Percentiles rank a stretch among this genome's conserved stretches.
phyloP scores from a whole-genome alignment of 192 early-diverging fungal genomes.

The Coemansia erecta region DNA sequence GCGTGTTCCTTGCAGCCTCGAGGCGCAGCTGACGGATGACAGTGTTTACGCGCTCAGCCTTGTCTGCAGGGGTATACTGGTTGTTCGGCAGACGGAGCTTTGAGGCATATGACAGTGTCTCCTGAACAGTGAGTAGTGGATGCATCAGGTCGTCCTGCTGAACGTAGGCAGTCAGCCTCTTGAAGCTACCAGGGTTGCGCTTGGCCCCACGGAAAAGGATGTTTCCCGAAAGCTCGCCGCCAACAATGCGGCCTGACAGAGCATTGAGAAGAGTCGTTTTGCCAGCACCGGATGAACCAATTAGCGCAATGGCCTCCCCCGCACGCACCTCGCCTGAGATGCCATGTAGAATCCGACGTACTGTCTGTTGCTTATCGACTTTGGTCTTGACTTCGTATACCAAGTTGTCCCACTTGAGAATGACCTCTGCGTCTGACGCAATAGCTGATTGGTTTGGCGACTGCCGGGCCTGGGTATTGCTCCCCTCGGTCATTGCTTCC shows the following conservation, averaged over 20 bases:
- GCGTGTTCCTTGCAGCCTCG: conserved; percentile 57
- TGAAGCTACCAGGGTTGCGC: conserved; percentile 48
- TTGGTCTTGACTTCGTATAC: conserved; percentile 46
- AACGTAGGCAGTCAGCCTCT: conserved; percentile 52
- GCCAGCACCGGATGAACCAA: conserved; percentile 91
- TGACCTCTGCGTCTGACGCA: conserved; percentile 16
- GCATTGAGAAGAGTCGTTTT: conserved; percentile 88
- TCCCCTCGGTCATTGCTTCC: conserved; percentile 35
- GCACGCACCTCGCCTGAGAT: conserved; percentile 73
- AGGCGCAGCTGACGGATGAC: conserved; percentile 68
- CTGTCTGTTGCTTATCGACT: conserved; percentile 12
- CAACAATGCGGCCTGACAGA: conserved; percentile 65
- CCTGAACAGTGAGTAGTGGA: conserved; percentile 70
- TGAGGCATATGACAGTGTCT: conserved; percentile 76
- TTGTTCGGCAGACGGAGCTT: conserved; percentile 64
- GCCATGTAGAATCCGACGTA: conserved; percentile 59
- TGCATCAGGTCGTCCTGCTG: conserved; percentile 60
- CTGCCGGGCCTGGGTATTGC: conserved; percentile 6
- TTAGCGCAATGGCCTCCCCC: conserved; percentile 80
- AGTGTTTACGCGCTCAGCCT: conserved; percentile 62
- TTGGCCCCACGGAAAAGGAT: conserved; percentile 57
- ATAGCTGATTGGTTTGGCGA: not conserved
- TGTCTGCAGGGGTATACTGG: conserved; percentile 49
- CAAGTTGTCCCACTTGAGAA: conserved; percentile 42
- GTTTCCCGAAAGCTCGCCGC: conserved; percentile 55